A percentile compares a stretch with the other conserved stretches of the same genome.
These are phyloP conservation scores for Mollisia scopiformis DNA, from an alignment of 2,329 filamentous ascomycete genomes.

Conservation along the genomic window DNA sequence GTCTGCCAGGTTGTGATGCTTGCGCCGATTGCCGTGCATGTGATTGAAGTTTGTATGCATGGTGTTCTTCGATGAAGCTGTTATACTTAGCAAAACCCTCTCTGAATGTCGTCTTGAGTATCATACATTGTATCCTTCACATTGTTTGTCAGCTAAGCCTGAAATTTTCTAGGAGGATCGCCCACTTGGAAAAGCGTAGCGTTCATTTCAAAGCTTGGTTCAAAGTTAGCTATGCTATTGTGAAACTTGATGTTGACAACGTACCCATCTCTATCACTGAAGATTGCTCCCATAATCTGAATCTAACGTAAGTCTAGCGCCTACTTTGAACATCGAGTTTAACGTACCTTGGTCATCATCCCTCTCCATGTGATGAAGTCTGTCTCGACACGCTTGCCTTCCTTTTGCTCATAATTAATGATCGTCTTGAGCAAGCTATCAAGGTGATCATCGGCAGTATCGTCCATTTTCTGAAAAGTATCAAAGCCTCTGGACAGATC, in stretches of 20 bases:
- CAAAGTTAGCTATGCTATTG: conserved; percentile 5
- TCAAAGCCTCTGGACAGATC: conserved; percentile 84
- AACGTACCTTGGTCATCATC: conserved; percentile 91
- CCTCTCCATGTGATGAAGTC: conserved; percentile 92
- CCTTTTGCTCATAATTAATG: conserved; percentile 70
- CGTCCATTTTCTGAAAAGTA: conserved; percentile 80
- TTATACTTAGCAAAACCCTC: conserved; percentile 27
- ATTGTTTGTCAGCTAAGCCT: conserved; percentile 24
- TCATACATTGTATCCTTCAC: conserved; percentile 57
- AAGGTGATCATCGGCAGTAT: conserved; percentile 82
- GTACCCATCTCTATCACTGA: conserved; percentile 79
- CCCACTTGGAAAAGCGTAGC: conserved; percentile 84
- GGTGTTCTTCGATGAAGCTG: conserved; percentile 93
- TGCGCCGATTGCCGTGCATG: conserved; percentile 59
- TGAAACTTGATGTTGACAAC: not conserved
- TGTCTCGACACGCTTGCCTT: conserved; percentile 68
- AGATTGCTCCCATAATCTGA: conserved; percentile 84
- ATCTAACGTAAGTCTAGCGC: no score
- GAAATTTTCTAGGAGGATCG: conserved; percentile 4
- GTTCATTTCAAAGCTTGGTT: conserved; percentile 87
- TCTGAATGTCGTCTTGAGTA: conserved; percentile 18
- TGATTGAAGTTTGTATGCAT: conserved; percentile 69
- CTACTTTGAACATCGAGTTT: no score
- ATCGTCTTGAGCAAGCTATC: conserved; percentile 82
- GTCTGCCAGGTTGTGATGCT: conserved; percentile 51